These are phyloP conservation scores for Dothidotthia symphoricarpi DNA, from an alignment of 2,329 filamentous ascomycete species.

Conservation along the genomic window DNA sequence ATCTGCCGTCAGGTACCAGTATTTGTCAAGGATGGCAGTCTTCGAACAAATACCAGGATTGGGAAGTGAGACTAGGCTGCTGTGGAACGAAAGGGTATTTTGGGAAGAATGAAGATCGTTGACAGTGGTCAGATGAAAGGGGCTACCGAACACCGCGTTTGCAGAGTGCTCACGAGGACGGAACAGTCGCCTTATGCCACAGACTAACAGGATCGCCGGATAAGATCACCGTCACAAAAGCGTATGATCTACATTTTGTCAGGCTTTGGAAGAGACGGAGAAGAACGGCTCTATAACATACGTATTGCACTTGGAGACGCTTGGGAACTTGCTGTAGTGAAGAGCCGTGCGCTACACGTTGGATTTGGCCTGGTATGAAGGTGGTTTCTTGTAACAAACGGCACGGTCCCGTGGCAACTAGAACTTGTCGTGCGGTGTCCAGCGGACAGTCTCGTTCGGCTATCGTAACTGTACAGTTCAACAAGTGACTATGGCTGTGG, in stretches of 20 bases:
- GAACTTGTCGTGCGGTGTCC: slow-evolving; percentile 20
- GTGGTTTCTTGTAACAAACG: slow-evolving; percentile 25
- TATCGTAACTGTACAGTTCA: slow-evolving; percentile 15
- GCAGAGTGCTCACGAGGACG: slow-evolving; percentile 32
- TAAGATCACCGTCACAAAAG: slow-evolving; percentile 2
- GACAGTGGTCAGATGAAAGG: slow-evolving; percentile 20
- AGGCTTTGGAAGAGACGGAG: slow-evolving; percentile 2
- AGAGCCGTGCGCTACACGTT: slow-evolving; percentile 13
- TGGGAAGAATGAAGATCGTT: slow-evolving; percentile 19
- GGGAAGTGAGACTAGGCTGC: slow-evolving; percentile 18
- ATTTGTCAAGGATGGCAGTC: slow-evolving; percentile 13
- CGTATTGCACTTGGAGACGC: slow-evolving; percentile 7
- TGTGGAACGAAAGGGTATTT: slow-evolving; percentile 21
- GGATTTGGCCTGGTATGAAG: slow-evolving; percentile 10
- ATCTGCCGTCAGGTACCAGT: slow-evolving; percentile 17
- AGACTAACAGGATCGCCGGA: slow-evolving; percentile 16
- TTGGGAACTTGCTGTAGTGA: slow-evolving; percentile 2
- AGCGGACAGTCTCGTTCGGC: slow-evolving; percentile 21
- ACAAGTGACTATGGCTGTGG: slow-evolving; percentile 15
- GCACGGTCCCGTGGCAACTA: slow-evolving; percentile 20
- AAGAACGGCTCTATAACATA: slow-evolving; percentile 10
- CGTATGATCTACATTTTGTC: slow-evolving; percentile 6
- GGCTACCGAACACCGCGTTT: slow-evolving; percentile 26
- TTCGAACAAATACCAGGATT: slow-evolving; percentile 17
- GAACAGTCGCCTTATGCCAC: slow-evolving; percentile 22